Base-by-base conservation (phyloP, 805 yeast genomes). In the Starmerella riodocensis region DNA sequence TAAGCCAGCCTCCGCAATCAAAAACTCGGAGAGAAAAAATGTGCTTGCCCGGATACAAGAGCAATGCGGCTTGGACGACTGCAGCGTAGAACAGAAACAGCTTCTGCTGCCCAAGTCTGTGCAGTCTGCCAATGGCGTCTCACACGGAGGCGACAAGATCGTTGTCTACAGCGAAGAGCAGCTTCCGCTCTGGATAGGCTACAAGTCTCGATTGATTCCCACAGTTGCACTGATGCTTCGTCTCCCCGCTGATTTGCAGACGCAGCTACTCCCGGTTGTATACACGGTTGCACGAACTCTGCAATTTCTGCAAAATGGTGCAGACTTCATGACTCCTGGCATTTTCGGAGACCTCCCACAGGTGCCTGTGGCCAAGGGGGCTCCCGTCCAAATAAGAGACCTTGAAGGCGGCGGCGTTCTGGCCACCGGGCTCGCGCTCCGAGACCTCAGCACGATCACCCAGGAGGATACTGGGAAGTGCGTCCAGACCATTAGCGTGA, bases 1-100 rank as follows among this genome's bases (percentile, higher is more conserved):
- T 41, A 86, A 85, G 60, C 76, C 93, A 3, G 64, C 74, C 37
- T 71, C 93, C 17, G 82, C 83, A 50, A 65, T 91, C 43, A 85
- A 84, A 58, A 72, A 82, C 12, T 79, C 94, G 0, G 96, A 84
- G 48, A 64, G 91, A 29, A 70, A 81, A 47, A 68, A 67, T 46
- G 56, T 77, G 20, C 56, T 74, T 9, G 49, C 56, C 4, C 50
- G 55, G 4, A 63, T 78, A 23, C 63, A 73, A 46, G 49, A 57
- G 18, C 54, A 50, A 22, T 74, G 66, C 48, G 40, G 35, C 2
- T 31, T 45, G 3, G 41, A 26, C 18, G 49, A 23, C 20, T 33
- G 13, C 22, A 40, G 43, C 6, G 46, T 47, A 8, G 53, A 49
- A 32, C 52, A 50, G 8, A 52, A 73, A 20, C 57, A 33, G 24